Evolutionary conservation across 2,329 filamentous ascomycete genomes (phyloP).

Genomic region (Epichloe sibirici): DNA sequence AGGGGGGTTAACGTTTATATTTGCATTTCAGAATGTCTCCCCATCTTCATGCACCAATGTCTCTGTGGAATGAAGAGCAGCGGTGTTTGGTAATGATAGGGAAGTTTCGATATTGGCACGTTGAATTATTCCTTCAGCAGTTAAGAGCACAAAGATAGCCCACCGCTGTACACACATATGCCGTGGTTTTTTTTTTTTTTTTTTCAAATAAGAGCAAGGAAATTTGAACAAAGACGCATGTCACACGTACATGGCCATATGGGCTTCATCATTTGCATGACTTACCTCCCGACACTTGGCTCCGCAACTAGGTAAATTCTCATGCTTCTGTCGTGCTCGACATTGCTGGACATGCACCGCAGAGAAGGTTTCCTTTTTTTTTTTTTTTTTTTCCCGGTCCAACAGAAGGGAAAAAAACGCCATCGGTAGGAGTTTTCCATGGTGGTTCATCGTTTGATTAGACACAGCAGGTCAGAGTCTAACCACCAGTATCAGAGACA

Average conservation of each 20-base stretch:
- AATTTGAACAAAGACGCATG: neutral
- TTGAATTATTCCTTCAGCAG: conserved; percentile 43
- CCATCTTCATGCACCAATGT: conserved; percentile 44
- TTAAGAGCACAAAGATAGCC: conserved; percentile 35
- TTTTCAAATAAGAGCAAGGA: too few relatives aligned
- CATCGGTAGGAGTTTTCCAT: neutral
- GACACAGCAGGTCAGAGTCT: neutral
- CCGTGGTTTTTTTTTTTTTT: conserved; percentile 20
- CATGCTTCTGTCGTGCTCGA: neutral
- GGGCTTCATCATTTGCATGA: too few relatives aligned
- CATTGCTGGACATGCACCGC: neutral
- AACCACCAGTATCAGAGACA: neutral
- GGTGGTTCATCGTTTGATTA: neutral
- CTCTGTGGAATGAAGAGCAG: conserved; percentile 25
- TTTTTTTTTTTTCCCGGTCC: too few relatives aligned
- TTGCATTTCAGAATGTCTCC: conserved; percentile 26
- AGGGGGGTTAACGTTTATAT: too few relatives aligned
- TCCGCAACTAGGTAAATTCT: neutral
- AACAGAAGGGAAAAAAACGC: neutral
- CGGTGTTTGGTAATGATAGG: conserved; percentile 48
- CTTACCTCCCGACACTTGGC: neutral
- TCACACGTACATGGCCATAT: neutral
- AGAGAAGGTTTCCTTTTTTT: too few relatives aligned
- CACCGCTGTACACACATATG: conserved; percentile 50
- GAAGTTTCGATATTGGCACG: conserved; percentile 41